phyloP scores from a whole-genome alignment of 2,329 filamentous ascomycete genomes.

The Colletotrichum musicola region DNA sequence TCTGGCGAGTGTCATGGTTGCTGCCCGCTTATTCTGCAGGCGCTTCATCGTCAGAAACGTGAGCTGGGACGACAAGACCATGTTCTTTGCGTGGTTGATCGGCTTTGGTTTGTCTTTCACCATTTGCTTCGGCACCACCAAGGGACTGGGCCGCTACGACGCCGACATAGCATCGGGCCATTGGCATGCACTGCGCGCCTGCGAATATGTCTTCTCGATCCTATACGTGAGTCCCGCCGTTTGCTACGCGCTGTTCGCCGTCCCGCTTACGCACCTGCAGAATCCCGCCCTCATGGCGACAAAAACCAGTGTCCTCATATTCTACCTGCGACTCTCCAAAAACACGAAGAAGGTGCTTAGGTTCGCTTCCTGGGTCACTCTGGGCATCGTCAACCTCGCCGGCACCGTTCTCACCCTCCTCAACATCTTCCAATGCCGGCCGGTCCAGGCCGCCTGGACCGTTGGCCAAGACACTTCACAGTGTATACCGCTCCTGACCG shows the following conservation, averaged over 20 bases:
- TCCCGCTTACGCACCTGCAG: constrained; percentile 54
- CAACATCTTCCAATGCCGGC: constrained; percentile 88
- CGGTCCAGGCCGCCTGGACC: constrained; percentile 77
- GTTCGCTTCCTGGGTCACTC: constrained; percentile 83
- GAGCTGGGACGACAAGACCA: constrained; percentile 84
- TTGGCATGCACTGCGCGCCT: constrained; percentile 65
- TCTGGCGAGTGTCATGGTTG: constrained; percentile 80
- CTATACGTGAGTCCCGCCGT: constrained; percentile 63
- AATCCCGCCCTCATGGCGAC: constrained; percentile 92
- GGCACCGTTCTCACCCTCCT: constrained; percentile 85
- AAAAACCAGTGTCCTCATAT: constrained; percentile 92
- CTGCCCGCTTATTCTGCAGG: constrained; percentile 79
- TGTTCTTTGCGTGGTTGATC: constrained; percentile 82
- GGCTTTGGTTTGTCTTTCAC: constrained; percentile 76
- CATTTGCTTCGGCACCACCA: constrained; percentile 72
- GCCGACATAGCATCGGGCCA: constrained; percentile 65
- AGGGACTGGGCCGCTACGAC: constrained; percentile 78
- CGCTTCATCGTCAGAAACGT: constrained; percentile 78
- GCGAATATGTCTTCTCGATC: constrained; percentile 75
- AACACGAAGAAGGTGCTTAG: constrained; percentile 82
- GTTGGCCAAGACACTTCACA: constrained; percentile 48
- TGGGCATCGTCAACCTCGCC: constrained; percentile 82
- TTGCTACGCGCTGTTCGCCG: background rate
- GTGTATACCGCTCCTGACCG: constrained; percentile 71
- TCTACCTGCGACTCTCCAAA: constrained; percentile 86